Conservation (phyloP, 257 asterid genomes). For the Lavandula angustifolia region DNA sequence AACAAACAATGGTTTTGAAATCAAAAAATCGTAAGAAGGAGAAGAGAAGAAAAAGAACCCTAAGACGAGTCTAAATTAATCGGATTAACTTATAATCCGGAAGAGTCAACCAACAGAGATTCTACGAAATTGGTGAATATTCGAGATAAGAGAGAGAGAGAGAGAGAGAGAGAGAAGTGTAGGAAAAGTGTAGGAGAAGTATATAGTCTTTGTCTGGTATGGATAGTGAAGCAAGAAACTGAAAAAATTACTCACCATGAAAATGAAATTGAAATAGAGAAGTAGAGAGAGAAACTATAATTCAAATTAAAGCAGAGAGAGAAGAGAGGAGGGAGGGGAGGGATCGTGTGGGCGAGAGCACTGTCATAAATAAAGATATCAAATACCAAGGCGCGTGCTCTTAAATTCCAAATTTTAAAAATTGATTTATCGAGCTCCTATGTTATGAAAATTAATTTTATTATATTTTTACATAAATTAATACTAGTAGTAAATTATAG, state of each 20-base stretch:
- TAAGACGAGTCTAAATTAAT: conserved; percentile 15
- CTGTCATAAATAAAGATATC: neutral
- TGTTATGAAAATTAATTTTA: too few species aligned
- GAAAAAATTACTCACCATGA: conserved; percentile 18
- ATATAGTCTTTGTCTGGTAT: conserved; percentile 26
- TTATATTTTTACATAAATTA: too few species aligned
- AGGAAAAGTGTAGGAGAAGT: conserved; percentile 25
- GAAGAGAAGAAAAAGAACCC: conserved; percentile 21
- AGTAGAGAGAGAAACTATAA: conserved; percentile 28
- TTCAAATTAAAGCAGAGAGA: conserved; percentile 38
- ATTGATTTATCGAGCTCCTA: neutral
- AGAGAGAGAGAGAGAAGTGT: conserved; percentile 13
- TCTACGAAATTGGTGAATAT: conserved; percentile 20
- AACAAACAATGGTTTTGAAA: conserved; percentile 25
- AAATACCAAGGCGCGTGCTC: neutral
- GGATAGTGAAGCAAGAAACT: conserved; percentile 21
- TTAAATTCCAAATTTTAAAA: too few species aligned
- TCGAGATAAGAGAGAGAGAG: too few species aligned
- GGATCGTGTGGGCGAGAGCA: conserved; percentile 9
- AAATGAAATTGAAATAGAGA: neutral
- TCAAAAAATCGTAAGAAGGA: conserved; percentile 5
- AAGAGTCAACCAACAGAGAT: conserved; percentile 26
- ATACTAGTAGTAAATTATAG: too few species aligned
- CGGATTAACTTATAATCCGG: conserved; percentile 27
- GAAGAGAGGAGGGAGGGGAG: conserved; percentile 28